Evolutionary conservation across 2,329 filamentous ascomycete genomes (phyloP).

Genomic region (Beauveria caledonica): DNA sequence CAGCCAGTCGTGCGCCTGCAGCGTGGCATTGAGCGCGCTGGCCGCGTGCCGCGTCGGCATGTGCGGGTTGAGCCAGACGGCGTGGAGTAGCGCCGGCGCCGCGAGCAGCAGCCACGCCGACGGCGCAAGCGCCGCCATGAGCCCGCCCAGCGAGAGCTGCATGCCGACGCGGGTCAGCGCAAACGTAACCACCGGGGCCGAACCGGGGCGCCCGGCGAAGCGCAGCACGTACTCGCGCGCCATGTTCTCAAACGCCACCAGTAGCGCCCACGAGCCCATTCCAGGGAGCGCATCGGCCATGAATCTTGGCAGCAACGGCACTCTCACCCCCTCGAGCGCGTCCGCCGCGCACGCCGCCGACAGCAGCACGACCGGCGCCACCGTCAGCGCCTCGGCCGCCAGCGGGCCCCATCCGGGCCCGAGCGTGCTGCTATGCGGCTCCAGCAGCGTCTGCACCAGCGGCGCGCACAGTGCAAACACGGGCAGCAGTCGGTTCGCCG

Average conservation of each 20-base stretch:
- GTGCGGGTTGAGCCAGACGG: conserved; percentile 66
- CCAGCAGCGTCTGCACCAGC: conserved; percentile 62
- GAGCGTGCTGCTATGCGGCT: conserved; percentile 54
- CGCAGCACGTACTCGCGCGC: conserved; percentile 4
- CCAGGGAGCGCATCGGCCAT: conserved; percentile 57
- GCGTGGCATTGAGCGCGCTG: conserved; percentile 53
- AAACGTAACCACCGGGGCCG: conserved; percentile 35
- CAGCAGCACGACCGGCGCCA: conserved; percentile 60
- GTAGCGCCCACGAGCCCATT: conserved; percentile 57
- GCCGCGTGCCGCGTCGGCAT: conserved; percentile 54
- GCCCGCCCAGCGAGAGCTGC: conserved; percentile 56
- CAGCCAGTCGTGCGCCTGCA: conserved; percentile 60
- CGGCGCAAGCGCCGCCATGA: conserved; percentile 59
- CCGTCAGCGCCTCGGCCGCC: conserved; percentile 63
- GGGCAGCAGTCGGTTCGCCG: conserved; percentile 51
- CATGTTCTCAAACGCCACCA: conserved; percentile 40
- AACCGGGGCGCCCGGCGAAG: not conserved
- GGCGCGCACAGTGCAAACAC: conserved; percentile 71
- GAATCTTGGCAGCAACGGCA: conserved; percentile 46
- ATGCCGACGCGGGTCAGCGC: conserved; percentile 64
- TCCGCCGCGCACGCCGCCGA: conserved; percentile 55
- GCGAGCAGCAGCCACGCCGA: conserved; percentile 60
- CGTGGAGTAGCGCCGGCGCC: conserved; percentile 66
- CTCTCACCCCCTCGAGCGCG: conserved; percentile 52
- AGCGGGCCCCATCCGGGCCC: conserved; percentile 67